These are phyloP conservation scores for Ceratocystis destructans DNA, from an alignment of 2,329 filamentous ascomycete species.

Conservation along the genomic window DNA sequence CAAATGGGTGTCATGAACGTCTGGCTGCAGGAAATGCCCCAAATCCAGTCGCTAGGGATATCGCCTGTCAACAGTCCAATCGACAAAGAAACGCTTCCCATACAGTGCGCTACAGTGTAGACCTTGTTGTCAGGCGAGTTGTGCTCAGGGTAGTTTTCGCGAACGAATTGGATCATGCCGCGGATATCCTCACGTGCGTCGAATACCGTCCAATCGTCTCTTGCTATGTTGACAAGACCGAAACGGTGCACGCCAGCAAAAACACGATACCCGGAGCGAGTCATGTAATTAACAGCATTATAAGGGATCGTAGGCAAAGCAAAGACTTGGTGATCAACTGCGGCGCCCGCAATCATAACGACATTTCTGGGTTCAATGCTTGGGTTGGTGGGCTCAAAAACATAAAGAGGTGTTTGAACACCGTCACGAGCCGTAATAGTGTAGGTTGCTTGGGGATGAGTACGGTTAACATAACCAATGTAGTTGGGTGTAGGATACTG, in stretches of 20 bases:
- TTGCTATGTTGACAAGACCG: constrained; percentile 37
- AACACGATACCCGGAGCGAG: constrained; percentile 44
- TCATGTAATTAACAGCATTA: constrained; percentile 51
- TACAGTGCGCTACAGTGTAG: constrained; percentile 49
- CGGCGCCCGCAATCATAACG: constrained; percentile 48
- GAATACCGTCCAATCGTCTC: constrained; percentile 43
- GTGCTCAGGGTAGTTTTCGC: constrained; percentile 26
- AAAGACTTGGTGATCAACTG: constrained; percentile 50
- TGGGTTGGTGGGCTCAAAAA: constrained; percentile 40
- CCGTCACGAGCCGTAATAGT: constrained; percentile 39
- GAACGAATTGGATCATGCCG: constrained; percentile 42
- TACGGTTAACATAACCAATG: constrained; percentile 41
- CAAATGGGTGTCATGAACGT: constrained; percentile 52
- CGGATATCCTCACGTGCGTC: constrained; percentile 46
- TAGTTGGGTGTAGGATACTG: constrained; percentile 39
- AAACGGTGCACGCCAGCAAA: constrained; percentile 46
- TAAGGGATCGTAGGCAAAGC: constrained; percentile 48
- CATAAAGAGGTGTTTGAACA: constrained; percentile 38
- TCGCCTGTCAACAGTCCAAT: constrained; percentile 48
- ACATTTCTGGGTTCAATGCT: constrained; percentile 34
- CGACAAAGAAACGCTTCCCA: constrained; percentile 46
- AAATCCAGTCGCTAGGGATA: constrained; percentile 43
- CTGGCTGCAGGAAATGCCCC: constrained; percentile 44
- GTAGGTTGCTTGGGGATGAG: constrained; percentile 31
- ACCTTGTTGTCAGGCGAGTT: constrained; percentile 28